phyloP scores from a whole-genome alignment of 1,284 basidiomycete genomes.

The Porogramme epimiltina region DNA sequence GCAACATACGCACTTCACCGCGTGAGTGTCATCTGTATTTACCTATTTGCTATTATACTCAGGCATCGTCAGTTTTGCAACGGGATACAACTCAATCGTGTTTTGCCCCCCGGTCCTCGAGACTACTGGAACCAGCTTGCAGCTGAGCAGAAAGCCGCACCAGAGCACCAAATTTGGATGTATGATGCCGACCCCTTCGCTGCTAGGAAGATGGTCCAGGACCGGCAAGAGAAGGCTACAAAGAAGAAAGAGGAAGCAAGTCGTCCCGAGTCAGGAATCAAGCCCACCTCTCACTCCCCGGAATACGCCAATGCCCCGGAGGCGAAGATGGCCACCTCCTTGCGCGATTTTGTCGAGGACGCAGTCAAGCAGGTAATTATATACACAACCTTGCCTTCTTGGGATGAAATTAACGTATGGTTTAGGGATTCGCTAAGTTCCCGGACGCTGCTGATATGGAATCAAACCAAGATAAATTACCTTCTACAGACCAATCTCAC shows the following conservation, averaged over 20 bases:
- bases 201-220: slow-evolving; percentile 67
- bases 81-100: slow-evolving; percentile 72
- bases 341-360: slow-evolving; percentile 83
- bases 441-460: slow-evolving; percentile 52
- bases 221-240: slow-evolving; percentile 59
- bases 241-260: slow-evolving; percentile 42
- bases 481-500: slow-evolving; percentile 41
- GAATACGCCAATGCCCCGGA: slow-evolving; percentile 76
- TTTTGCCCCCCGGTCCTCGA: slow-evolving; percentile 79
- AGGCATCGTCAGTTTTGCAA: slow-evolving; percentile 67
- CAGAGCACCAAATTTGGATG: slow-evolving; percentile 81
- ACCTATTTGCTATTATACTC: background rate
- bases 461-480: slow-evolving; percentile 42
- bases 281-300: slow-evolving; percentile 31
- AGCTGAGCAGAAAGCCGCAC: slow-evolving; percentile 66
- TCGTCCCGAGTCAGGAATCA: slow-evolving; percentile 10
- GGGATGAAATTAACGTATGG: slow-evolving; percentile 1
- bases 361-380: slow-evolving; percentile 72
- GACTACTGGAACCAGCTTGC: slow-evolving; percentile 85
- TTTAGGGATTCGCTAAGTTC: slow-evolving; percentile 53
- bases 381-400: background rate
- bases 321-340: slow-evolving; percentile 78
- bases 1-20: slow-evolving; percentile 88
- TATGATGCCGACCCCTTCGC: slow-evolving; percentile 85
- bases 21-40: slow-evolving; percentile 49